Conservation (phyloP, 495 filamentous ascomycete genomes). For the Aspergillus coremiiformis region DNA sequence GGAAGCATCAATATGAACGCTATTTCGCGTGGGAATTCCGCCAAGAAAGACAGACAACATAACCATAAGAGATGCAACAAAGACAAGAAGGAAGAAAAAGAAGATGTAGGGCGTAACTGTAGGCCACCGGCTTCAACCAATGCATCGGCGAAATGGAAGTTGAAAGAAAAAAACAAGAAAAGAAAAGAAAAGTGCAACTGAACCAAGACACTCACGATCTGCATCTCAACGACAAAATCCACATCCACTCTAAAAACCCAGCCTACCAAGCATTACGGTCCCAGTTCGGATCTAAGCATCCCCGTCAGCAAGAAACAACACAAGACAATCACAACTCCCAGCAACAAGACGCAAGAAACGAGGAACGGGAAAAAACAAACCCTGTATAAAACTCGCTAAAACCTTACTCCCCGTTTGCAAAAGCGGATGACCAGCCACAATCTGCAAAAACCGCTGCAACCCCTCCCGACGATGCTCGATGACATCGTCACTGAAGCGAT, state of each 20-base stretch:
- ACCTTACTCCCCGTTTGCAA: conserved; percentile 98
- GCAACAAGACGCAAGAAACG: conserved; percentile 4
- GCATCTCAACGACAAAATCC: neutral
- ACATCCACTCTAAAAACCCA: neutral
- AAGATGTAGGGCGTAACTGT: neutral
- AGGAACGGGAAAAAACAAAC: conserved; percentile 43
- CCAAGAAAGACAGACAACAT: neutral
- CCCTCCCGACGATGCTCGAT: conserved; percentile 92
- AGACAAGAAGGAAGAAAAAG: neutral
- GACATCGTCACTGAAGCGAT: conserved; percentile 96
- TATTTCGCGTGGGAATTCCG: neutral
- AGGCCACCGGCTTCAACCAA: neutral
- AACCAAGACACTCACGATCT: neutral
- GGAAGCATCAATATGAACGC: neutral
- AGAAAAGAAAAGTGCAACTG: neutral
- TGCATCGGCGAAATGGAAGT: neutral
- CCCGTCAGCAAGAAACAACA: neutral
- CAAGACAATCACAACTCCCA: neutral
- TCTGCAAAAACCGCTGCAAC: conserved; percentile 91
- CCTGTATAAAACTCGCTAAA: conserved; percentile 89
- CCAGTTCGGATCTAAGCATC: conserved; percentile 60
- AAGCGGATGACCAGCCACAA: conserved; percentile 92
- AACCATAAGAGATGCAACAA: neutral
- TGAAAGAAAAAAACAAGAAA: neutral
- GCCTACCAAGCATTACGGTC: conserved; percentile 67